phyloP scores from a whole-genome alignment of 2,329 filamentous ascomycete species.

The Mycocentrospora acerina region DNA sequence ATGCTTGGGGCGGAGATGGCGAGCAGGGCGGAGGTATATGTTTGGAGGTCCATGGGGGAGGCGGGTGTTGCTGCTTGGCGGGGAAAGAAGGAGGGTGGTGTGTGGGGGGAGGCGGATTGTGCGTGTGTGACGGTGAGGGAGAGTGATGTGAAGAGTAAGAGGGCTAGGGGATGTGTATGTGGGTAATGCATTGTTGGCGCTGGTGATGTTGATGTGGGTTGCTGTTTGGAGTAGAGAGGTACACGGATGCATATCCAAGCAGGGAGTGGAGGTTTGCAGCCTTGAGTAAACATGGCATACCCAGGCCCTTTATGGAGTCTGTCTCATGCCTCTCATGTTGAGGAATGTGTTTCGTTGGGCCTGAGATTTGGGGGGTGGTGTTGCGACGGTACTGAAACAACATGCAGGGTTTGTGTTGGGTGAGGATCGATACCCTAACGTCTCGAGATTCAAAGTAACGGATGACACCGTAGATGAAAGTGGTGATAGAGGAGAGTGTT shows the following conservation, averaged over 20 bases:
- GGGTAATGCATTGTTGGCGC: not conserved
- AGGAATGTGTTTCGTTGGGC: too few relatives aligned
- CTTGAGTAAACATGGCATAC: too few relatives aligned
- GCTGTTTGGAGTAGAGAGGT: not conserved
- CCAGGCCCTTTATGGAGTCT: too few relatives aligned
- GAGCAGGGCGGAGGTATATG: constrained; percentile 51
- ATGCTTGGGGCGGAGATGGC: constrained; percentile 55
- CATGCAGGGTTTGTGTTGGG: constrained; percentile 1
- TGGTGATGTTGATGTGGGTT: not conserved
- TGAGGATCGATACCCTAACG: too few relatives aligned
- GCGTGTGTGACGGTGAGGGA: constrained; percentile 21
- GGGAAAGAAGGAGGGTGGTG: constrained; percentile 18
- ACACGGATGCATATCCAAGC: too few relatives aligned
- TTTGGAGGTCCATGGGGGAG: constrained; percentile 28
- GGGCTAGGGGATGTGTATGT: constrained; percentile 19
- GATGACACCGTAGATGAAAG: too few relatives aligned
- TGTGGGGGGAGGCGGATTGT: constrained; percentile 24
- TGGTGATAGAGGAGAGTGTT: too few relatives aligned
- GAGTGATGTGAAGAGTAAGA: constrained; percentile 17
- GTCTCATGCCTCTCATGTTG: too few relatives aligned
- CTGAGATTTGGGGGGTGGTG: too few relatives aligned
- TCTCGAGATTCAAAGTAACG: too few relatives aligned
- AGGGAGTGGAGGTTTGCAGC: too few relatives aligned
- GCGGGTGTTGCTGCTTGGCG: too few relatives aligned
- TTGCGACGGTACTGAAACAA: constrained; percentile 36